Evolutionary conservation across 2,329 filamentous ascomycete genomes (phyloP).

Genomic region (Sclerotinia sclerotiorum): DNA sequence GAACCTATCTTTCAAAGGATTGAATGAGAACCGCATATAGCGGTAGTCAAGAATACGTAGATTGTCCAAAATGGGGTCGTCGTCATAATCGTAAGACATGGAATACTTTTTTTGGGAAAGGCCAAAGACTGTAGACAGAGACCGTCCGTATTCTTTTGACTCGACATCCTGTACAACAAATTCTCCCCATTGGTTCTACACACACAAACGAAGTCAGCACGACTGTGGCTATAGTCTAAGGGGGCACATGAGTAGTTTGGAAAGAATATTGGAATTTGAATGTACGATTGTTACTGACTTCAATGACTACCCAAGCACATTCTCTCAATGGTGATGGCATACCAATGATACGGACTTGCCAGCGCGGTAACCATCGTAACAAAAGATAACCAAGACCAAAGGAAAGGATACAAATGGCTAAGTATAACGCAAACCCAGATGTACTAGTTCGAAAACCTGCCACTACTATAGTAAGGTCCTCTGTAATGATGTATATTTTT

Average conservation of each 20-base stretch:
- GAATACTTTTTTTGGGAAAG: conserved; percentile 59
- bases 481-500: conserved; percentile 89
- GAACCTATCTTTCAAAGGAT: conserved; percentile 87
- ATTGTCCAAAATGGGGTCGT: conserved; percentile 73
- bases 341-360: conserved; percentile 77
- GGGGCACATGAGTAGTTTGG: neutral
- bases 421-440: conserved; percentile 67
- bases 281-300: conserved; percentile 52
- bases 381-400: conserved; percentile 79
- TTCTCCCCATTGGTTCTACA: conserved; percentile 92
- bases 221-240: conserved; percentile 10
- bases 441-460: conserved; percentile 83
- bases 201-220: conserved; percentile 38
- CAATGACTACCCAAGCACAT: conserved; percentile 89
- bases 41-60: conserved; percentile 85
- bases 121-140: conserved; percentile 66
- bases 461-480: conserved; percentile 91
- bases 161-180: conserved; percentile 74
- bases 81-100: conserved; percentile 64
- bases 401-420: conserved; percentile 68
- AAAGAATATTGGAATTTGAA: conserved; percentile 12
- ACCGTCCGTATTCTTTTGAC: conserved; percentile 52
- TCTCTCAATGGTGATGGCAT: conserved; percentile 65
- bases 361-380: conserved; percentile 85
- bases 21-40: conserved; percentile 90